Evolutionary conservation across 306 rosid species (phyloP).

Genomic region (Fragaria ananassa): DNA sequence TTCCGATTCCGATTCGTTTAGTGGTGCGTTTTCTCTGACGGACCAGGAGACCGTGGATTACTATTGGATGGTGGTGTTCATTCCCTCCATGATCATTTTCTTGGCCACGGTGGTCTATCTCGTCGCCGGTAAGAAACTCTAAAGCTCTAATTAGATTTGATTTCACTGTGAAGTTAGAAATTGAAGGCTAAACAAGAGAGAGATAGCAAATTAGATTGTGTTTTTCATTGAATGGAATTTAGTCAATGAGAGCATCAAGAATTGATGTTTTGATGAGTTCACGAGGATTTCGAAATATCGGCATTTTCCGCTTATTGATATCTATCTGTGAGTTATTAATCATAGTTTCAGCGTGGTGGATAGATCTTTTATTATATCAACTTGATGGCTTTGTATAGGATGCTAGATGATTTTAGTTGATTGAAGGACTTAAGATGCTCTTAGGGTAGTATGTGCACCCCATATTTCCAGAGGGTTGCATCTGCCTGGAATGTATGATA

Average conservation of each 20-base stretch:
- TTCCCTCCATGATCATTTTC: conserved; percentile 68
- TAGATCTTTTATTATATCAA: neutral
- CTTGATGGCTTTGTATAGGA: conserved; percentile 1
- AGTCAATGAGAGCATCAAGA: neutral
- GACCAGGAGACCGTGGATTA: conserved; percentile 88
- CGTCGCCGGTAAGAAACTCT: conserved; percentile 55
- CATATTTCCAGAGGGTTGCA: neutral
- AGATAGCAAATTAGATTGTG: neutral
- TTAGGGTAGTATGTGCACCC: neutral
- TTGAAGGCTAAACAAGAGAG: neutral
- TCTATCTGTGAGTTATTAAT: neutral
- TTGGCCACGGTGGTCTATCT: conserved; percentile 58
- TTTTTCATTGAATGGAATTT: neutral
- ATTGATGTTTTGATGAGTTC: neutral
- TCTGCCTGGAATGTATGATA: neutral
- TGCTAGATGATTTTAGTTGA: neutral
- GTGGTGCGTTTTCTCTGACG: conserved; percentile 69
- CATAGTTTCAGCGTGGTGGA: neutral
- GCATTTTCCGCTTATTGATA: neutral
- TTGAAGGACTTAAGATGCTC: neutral
- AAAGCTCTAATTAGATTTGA: neutral
- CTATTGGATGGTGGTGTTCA: conserved; percentile 84
- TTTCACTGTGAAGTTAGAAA: neutral
- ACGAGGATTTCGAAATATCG: neutral
- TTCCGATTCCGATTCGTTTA: conserved; percentile 54